phyloP scores from a whole-genome alignment of 1,284 basidiomycete genomes.

The Sphagnurus paluster region DNA sequence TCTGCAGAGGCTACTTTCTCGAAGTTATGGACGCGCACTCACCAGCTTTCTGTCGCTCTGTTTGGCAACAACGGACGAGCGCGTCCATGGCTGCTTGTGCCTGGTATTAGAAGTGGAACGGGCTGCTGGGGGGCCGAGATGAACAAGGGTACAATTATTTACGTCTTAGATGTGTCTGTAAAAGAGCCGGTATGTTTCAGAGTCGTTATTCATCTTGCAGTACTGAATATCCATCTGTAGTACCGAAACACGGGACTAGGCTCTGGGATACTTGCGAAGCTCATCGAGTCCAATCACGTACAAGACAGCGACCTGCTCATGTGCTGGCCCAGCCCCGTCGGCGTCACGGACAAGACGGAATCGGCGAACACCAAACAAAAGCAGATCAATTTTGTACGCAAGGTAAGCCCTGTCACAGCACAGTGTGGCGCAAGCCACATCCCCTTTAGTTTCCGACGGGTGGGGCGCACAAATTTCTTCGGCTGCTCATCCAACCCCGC shows the following conservation, averaged over 20 bases:
- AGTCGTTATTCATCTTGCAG: not conserved
- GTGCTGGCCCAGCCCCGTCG: conserved; percentile 20
- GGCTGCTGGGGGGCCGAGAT: conserved; percentile 34
- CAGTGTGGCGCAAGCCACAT: too few relatives aligned
- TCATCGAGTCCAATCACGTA: conserved; percentile 24
- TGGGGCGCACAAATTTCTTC: conserved; percentile 27
- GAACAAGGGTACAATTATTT: conserved; percentile 27
- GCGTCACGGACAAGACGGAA: conserved; percentile 8
- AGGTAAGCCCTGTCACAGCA: too few relatives aligned
- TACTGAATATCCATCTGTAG: conserved; percentile 8
- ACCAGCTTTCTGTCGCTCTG: conserved; percentile 25
- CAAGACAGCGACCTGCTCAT: conserved; percentile 16
- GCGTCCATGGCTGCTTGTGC: conserved; percentile 25
- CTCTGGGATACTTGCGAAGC: conserved; percentile 23
- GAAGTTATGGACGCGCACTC: conserved; percentile 28
- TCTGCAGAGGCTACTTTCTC: conserved; percentile 21
- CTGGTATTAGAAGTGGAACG: conserved; percentile 29
- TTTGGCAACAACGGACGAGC: conserved; percentile 29
- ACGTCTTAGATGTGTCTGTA: conserved; percentile 25
- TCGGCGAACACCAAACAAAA: conserved; percentile 9
- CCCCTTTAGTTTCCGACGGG: conserved; percentile 28
- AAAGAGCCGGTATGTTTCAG: conserved; percentile 21
- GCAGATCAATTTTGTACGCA: conserved; percentile 22
- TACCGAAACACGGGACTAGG: conserved; percentile 25
- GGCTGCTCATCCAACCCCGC: conserved; percentile 22